phyloP scores from a whole-genome alignment of 257 asterid species.

The Rhazya stricta region DNA sequence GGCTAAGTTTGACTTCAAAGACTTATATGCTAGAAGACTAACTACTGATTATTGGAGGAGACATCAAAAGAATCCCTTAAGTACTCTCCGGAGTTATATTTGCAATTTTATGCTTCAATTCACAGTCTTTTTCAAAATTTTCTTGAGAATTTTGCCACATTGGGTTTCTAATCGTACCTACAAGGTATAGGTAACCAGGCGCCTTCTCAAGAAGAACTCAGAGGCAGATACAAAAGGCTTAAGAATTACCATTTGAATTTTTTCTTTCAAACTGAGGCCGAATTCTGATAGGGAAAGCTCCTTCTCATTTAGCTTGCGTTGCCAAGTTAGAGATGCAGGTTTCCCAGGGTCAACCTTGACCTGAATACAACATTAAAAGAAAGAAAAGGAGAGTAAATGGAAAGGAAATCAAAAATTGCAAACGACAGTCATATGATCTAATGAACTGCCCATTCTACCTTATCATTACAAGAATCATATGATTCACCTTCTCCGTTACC shows the following conservation, averaged over 20 bases:
- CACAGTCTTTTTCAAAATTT: neutral
- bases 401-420: neutral
- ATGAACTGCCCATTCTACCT: conserved; percentile 34
- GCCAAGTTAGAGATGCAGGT: conserved; percentile 84
- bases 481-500: conserved; percentile 46
- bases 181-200: neutral
- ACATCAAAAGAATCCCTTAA: neutral
- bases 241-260: conserved; percentile 55
- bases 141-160: neutral
- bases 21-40: neutral
- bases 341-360: conserved; percentile 51
- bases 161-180: neutral
- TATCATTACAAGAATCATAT: conserved; percentile 25
- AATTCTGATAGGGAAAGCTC: conserved; percentile 61
- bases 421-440: neutral
- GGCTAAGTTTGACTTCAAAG: neutral
- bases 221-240: conserved; percentile 18
- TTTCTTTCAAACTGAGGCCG: conserved; percentile 57
- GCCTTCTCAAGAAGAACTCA: too few species aligned
- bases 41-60: neutral
- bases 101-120: neutral
- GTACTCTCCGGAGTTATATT: neutral
- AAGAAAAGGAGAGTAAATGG: neutral
- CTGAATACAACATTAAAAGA: conserved; percentile 30
- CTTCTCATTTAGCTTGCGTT: conserved; percentile 53